Evolutionary conservation across 257 asterid genomes (phyloP).

Genomic region (Hygrophila difformis): DNA sequence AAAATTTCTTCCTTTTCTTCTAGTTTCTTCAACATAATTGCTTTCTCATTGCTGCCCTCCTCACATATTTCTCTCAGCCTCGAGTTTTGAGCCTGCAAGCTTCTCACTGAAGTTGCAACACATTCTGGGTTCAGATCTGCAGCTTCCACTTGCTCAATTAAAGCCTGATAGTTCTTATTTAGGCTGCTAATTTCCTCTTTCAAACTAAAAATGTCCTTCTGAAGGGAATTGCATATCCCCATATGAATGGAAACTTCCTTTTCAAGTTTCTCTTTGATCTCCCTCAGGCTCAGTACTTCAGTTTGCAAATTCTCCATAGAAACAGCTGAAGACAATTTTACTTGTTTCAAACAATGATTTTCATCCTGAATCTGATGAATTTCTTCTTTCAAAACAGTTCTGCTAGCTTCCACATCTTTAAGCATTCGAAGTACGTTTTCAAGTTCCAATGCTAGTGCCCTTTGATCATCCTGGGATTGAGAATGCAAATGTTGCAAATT

Average conservation of each 20-base stretch:
- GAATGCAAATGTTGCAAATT: conserved; percentile 47
- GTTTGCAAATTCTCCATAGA: conserved; percentile 56
- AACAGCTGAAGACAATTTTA: conserved; percentile 36
- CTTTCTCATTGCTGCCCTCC: conserved; percentile 42
- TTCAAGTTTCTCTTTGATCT: conserved; percentile 66
- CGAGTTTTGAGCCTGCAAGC: conserved; percentile 56
- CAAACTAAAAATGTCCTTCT: conserved; percentile 49
- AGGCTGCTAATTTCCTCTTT: conserved; percentile 63
- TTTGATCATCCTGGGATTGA: conserved; percentile 65
- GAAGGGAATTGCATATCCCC: conserved; percentile 39
- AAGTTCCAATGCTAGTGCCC: conserved; percentile 53
- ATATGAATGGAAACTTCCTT: conserved; percentile 56
- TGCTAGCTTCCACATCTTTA: conserved; percentile 48
- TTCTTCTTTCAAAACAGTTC: conserved; percentile 55
- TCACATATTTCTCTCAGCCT: conserved; percentile 41
- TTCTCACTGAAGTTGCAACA: conserved; percentile 36
- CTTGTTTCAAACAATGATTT: conserved; percentile 38
- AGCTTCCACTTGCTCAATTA: conserved; percentile 60
- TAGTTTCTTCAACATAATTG: conserved; percentile 42
- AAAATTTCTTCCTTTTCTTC: conserved; percentile 53
- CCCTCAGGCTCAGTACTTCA: conserved; percentile 53
- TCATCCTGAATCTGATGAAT: conserved; percentile 46
- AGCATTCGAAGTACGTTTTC: conserved; percentile 47
- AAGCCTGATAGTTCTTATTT: conserved; percentile 39
- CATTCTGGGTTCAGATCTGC: conserved; percentile 48